Evolutionary conservation across 768 basidiomycete genomes (phyloP).

Genomic region (Lactarius indigo): DNA sequence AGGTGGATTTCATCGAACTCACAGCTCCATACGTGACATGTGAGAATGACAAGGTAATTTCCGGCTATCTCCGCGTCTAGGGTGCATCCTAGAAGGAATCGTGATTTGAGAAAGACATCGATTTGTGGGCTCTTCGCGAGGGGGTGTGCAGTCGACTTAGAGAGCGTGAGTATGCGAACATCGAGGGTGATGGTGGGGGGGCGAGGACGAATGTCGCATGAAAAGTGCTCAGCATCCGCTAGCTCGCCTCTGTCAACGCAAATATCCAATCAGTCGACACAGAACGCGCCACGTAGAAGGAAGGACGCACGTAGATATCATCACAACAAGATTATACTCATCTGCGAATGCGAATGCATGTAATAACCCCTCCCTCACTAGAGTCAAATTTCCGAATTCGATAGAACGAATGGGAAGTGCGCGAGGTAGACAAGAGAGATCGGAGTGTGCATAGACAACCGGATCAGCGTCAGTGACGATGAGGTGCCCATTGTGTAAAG

Average conservation of each 20-base stretch:
- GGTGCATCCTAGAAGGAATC: constrained; percentile 16
- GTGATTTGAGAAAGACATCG: constrained; percentile 19
- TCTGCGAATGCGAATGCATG: constrained; percentile 21
- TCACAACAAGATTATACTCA: constrained; percentile 17
- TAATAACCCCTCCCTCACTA: constrained; percentile 14
- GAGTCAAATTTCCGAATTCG: constrained; percentile 15
- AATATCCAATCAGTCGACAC: neutral
- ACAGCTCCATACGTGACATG: constrained; percentile 17
- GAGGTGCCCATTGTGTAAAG: constrained; percentile 18
- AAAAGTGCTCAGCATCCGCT: neutral
- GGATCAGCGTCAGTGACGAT: constrained; percentile 19
- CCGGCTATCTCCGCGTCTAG: constrained; percentile 18
- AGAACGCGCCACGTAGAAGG: too few species aligned
- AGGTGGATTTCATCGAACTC: constrained; percentile 21
- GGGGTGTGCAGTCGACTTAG: constrained; percentile 14
- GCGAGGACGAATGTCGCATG: constrained; percentile 5
- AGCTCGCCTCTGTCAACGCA: constrained; percentile 1
- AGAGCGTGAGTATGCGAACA: constrained; percentile 19
- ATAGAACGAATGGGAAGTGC: constrained; percentile 9
- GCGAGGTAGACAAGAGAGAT: constrained; percentile 15
- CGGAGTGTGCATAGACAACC: constrained; percentile 18
- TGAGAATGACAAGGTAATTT: constrained; percentile 17
- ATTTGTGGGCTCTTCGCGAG: constrained; percentile 15
- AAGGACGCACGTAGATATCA: constrained; percentile 17
- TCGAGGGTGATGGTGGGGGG: constrained; percentile 14